Conservation (phyloP, 2,329 filamentous ascomycete species). For the Venturia nashicola region DNA sequence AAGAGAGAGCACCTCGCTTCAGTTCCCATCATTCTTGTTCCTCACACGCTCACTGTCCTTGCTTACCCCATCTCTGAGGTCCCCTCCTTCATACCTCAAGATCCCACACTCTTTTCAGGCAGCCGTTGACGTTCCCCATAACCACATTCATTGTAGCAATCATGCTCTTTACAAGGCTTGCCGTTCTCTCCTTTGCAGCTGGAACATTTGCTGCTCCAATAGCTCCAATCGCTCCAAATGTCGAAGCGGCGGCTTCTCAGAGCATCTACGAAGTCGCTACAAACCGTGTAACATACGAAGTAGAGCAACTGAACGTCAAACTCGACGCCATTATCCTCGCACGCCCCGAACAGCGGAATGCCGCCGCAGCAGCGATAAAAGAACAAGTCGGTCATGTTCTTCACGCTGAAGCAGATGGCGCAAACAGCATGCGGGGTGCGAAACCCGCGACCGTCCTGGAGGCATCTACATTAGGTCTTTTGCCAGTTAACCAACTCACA, state of each 20-base stretch:
- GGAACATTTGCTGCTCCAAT: slow-evolving; percentile 1
- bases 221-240: background rate
- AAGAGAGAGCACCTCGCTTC: background rate
- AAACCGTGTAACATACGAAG: background rate
- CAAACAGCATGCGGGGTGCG: background rate
- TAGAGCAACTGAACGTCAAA: background rate
- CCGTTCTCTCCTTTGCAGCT: background rate
- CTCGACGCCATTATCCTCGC: background rate
- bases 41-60: too few relatives aligned
- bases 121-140: background rate
- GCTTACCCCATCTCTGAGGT: background rate
- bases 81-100: background rate
- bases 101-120: background rate
- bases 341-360: background rate
- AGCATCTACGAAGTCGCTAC: background rate
- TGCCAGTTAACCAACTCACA: background rate
- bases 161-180: background rate
- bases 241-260: background rate
- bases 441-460: background rate
- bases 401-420: background rate
- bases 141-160: background rate
- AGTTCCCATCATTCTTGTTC: too few relatives aligned
- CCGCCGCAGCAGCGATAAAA: background rate
- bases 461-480: background rate
- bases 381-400: background rate